Evolutionary conservation across 2,329 filamentous ascomycete species (phyloP).

Genomic region (Trichoderma sp.): DNA sequence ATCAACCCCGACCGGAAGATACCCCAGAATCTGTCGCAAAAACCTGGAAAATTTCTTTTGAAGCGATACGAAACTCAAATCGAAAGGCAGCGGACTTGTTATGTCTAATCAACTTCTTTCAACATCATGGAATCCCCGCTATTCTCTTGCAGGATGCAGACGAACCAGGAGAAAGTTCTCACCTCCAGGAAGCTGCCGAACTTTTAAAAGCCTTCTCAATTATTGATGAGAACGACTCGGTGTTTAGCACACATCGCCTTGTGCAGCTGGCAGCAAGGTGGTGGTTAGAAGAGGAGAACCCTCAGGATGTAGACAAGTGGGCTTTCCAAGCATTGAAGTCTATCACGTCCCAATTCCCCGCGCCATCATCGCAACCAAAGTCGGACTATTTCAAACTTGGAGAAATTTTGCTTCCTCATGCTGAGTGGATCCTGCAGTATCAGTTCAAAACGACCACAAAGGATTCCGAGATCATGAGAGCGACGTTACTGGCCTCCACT

Average conservation of each 20-base stretch:
- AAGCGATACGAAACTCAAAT: conserved; percentile 10
- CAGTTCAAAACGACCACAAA: not conserved
- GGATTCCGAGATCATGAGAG: not conserved
- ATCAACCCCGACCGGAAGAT: not conserved
- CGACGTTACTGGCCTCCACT: conserved; percentile 5
- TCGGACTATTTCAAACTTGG: not conserved
- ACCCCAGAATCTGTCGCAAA: conserved; percentile 7
- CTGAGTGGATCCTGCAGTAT: conserved; percentile 15
- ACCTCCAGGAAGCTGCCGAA: conserved; percentile 3
- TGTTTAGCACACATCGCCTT: conserved; percentile 18
- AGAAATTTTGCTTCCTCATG: conserved; percentile 15
- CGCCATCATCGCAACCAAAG: not conserved
- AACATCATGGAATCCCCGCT: conserved; percentile 14
- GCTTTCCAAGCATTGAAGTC: conserved; percentile 12
- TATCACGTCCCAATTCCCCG: not conserved
- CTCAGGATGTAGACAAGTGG: conserved; percentile 5
- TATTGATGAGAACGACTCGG: conserved; percentile 4
- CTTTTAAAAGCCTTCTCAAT: conserved; percentile 17
- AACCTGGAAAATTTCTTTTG: conserved; percentile 9
- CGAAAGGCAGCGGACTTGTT: conserved; percentile 14
- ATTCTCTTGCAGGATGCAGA: not conserved
- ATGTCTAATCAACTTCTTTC: conserved; percentile 17
- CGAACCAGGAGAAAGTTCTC: not conserved
- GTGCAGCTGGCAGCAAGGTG: conserved; percentile 16
- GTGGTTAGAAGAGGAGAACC: conserved; percentile 16